Evolutionary conservation across 2,329 filamentous ascomycete species (phyloP).

Genomic region (Paecilomyces sp.): DNA sequence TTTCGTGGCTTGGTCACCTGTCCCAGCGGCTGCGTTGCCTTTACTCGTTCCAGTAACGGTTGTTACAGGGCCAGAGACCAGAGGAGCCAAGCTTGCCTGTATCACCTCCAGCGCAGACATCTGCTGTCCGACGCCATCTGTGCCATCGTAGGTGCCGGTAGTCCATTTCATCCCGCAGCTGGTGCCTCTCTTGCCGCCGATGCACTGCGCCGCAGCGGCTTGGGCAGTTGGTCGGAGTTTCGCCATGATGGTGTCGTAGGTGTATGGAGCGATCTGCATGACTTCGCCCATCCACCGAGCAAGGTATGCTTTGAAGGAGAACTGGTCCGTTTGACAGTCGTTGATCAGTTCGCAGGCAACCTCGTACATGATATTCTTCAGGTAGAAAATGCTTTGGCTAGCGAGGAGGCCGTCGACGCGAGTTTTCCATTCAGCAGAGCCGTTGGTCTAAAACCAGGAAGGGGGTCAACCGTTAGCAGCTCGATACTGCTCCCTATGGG

Average conservation of each 20-base stretch:
- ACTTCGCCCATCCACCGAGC: constrained; percentile 58
- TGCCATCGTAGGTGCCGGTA: constrained; percentile 22
- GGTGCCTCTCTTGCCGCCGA: constrained; percentile 24
- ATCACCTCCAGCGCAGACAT: constrained; percentile 48
- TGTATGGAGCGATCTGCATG: constrained; percentile 49
- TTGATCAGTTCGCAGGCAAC: constrained; percentile 56
- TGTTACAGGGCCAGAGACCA: constrained; percentile 33
- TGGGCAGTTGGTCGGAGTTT: constrained; percentile 46
- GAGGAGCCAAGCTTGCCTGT: constrained; percentile 45
- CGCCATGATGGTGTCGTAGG: constrained; percentile 43
- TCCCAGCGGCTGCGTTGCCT: constrained; percentile 32
- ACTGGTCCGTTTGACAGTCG: constrained; percentile 64
- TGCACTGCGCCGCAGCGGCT: constrained; percentile 40
- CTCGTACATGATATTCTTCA: constrained; percentile 54
- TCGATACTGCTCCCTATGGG: too few species aligned
- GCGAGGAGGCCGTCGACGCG: constrained; percentile 54
- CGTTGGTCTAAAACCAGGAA: constrained; percentile 8
- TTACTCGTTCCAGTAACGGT: constrained; percentile 47
- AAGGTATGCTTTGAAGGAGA: constrained; percentile 69
- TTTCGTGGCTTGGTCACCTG: constrained; percentile 13
- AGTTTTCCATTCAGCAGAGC: constrained; percentile 13
- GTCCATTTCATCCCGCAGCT: constrained; percentile 34
- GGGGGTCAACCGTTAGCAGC: background rate
- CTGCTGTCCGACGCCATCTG: constrained; percentile 29
- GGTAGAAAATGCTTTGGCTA: constrained; percentile 54